phyloP scores from a whole-genome alignment of 768 basidiomycete species.

The Trametes villosa region DNA sequence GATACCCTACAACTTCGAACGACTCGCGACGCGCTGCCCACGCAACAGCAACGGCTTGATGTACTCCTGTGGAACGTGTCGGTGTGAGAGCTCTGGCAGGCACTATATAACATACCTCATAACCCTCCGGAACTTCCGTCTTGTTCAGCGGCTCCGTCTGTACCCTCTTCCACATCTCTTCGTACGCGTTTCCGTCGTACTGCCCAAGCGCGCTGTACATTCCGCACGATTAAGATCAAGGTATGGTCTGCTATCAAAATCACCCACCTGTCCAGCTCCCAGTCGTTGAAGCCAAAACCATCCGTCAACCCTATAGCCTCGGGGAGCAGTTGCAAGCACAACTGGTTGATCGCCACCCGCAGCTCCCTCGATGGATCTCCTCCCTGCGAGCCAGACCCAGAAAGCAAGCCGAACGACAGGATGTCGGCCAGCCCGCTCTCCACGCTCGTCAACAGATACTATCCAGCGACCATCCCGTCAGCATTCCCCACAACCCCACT shows the following conservation, averaged over 20 bases:
- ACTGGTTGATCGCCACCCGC: conserved; percentile 51
- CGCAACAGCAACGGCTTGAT: conserved; percentile 57
- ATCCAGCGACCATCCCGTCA: neutral
- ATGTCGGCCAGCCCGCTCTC: conserved; percentile 62
- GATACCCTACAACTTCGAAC: conserved; percentile 39
- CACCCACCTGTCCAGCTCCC: conserved; percentile 69
- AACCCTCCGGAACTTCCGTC: conserved; percentile 54
- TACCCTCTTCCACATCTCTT: conserved; percentile 63
- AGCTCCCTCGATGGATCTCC: conserved; percentile 53
- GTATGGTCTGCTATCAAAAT: too few species aligned
- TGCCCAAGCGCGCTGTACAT: conserved; percentile 61
- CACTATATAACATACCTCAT: conserved; percentile 46
- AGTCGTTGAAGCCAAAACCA: conserved; percentile 76
- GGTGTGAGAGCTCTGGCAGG: neutral
- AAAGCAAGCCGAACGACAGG: conserved; percentile 56
- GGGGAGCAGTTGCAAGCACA: conserved; percentile 59
- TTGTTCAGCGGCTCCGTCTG: conserved; percentile 64
- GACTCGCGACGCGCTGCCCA: conserved; percentile 44
- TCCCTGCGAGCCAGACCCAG: neutral
- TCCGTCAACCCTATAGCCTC: conserved; percentile 72
- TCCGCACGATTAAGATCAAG: neutral
- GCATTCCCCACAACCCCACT: neutral
- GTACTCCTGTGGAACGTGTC: conserved; percentile 37
- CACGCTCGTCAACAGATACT: conserved; percentile 66
- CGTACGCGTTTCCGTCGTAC: conserved; percentile 66